phyloP scores from a whole-genome alignment of 192 early-diverging fungal genomes.

The Anaeromyces robustus region DNA sequence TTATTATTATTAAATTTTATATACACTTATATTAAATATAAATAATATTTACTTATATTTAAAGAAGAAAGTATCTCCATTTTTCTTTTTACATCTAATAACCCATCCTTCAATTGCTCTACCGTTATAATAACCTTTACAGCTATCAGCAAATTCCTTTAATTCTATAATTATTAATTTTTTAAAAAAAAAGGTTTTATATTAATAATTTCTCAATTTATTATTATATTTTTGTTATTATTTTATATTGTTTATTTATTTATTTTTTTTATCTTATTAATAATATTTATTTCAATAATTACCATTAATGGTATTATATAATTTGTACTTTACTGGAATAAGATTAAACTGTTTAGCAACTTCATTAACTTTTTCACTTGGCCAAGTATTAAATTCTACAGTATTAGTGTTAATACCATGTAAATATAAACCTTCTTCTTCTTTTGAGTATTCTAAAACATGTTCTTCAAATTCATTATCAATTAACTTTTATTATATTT shows the following conservation, averaged over 20 bases:
- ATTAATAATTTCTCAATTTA: too few relatives aligned
- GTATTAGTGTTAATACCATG: conserved; percentile 85
- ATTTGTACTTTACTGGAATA: conserved; percentile 27
- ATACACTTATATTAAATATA: too few relatives aligned
- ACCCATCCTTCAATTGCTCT: conserved; percentile 84
- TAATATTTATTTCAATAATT: too few relatives aligned
- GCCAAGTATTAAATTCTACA: conserved; percentile 50
- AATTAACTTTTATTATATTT: conserved; percentile 54
- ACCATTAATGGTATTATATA: conserved; percentile 30
- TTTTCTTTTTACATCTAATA: conserved; percentile 50
- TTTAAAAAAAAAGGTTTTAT: too few relatives aligned
- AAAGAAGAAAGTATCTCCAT: conserved; percentile 38
- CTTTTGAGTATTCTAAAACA: conserved; percentile 66
- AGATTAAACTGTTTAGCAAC: conserved; percentile 68
- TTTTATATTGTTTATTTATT: too few relatives aligned
- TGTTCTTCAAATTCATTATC: conserved; percentile 96
- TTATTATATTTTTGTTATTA: too few relatives aligned
- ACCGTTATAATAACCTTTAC: conserved; percentile 51
- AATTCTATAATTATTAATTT: conserved; percentile 23
- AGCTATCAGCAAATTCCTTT: conserved; percentile 46
- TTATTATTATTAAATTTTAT: too few relatives aligned
- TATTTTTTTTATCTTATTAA: too few relatives aligned
- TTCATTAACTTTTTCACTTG: conserved; percentile 35
- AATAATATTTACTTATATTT: conserved; percentile 25
- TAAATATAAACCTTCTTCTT: conserved; percentile 65